Percentiles rank a stretch among this genome's conserved stretches.
Conservation (phyloP, 345 rosid genomes). For the Pugionium dolabratum region DNA sequence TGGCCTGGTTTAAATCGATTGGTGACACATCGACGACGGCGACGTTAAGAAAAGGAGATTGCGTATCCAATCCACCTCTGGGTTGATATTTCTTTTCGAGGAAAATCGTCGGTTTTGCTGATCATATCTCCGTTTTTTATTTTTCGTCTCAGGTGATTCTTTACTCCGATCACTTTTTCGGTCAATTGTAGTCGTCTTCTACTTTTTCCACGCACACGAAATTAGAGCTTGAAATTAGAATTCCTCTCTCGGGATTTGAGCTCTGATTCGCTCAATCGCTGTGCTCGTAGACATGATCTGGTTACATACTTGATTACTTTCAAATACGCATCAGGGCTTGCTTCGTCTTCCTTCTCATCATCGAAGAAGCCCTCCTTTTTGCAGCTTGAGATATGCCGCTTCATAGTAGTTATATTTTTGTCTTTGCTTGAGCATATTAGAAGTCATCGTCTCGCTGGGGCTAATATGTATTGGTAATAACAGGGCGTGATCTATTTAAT, state of each 20-base stretch:
- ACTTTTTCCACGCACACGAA: not conserved
- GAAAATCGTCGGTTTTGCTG: not conserved
- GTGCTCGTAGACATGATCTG: not conserved
- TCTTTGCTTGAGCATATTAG: not conserved
- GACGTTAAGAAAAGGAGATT: not conserved
- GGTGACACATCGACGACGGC: not conserved
- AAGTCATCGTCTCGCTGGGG: not conserved
- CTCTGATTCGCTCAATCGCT: not conserved
- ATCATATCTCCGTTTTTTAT: not conserved
- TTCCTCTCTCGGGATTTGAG: not conserved
- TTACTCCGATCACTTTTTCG: not conserved
- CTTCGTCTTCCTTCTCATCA: not conserved
- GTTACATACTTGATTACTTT: not conserved
- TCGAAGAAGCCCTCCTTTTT: not conserved
- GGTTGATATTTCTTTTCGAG: not conserved
- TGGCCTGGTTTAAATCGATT: not conserved
- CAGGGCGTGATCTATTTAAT: constrained; percentile 12
- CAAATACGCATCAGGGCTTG: constrained; percentile 22
- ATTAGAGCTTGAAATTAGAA: not conserved
- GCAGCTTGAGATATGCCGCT: constrained; percentile 3
- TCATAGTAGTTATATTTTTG: not conserved
- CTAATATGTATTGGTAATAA: constrained; percentile 11
- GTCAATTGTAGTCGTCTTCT: constrained; percentile 4
- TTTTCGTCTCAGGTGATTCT: constrained; percentile 17
- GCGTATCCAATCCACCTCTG: not conserved